Evolutionary conservation across 176 grass and related monocot genomes (phyloP), one percentile per base, ranked within the genome.

Genomic region (Oryza rufipogon): DNA sequence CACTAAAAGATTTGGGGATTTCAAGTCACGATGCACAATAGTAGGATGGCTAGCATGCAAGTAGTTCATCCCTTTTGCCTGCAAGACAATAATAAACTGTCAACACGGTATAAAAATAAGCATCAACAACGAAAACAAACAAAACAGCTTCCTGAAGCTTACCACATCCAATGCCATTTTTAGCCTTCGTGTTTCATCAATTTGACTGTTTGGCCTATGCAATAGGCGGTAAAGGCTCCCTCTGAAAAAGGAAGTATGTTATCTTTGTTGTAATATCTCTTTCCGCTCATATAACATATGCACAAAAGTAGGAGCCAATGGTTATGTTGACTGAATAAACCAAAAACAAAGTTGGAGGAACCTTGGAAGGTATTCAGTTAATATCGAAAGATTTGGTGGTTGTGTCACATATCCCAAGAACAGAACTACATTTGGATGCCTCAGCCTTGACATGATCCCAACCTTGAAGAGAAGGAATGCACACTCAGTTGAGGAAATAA

Each of bases 161-260:
- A 99, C 96, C 91, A 99, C 96, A 91, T 99, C 96, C 39, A 94
- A 71, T 82, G 96, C 96, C 96, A 99, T 99, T 93, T 96, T 99
- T 51, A 99, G 79, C 75, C 96, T 83, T 69, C 71, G 65, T 67
- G 85, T 87, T 94, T 99, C 96, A 89, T 92, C 89, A 72, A 96
- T 83, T 85, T 84, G 88, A 86, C 77, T 87, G 89, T 90, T 94
- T 51, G 90, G 93, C 46, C 93, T 90, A 94, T 99, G 96, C 82
- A 99, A 84, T 47, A 99, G 82, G n/a, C 96, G 94, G 87, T 94
- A 99, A 82, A 99, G 84, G 58, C 91, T 99, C 47, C 96, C 96
- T 87, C 96, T 99, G 76, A 14, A 30, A 80, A 82, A 73, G 89
- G 32, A 70, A 83, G 30, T 30, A 58, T 14, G 61, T 73, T 77